Evolutionary conservation across 805 yeast genomes (phyloP), one percentile per base, ranked within the genome.

Genomic region (Metschnikowia noctiluminum): DNA sequence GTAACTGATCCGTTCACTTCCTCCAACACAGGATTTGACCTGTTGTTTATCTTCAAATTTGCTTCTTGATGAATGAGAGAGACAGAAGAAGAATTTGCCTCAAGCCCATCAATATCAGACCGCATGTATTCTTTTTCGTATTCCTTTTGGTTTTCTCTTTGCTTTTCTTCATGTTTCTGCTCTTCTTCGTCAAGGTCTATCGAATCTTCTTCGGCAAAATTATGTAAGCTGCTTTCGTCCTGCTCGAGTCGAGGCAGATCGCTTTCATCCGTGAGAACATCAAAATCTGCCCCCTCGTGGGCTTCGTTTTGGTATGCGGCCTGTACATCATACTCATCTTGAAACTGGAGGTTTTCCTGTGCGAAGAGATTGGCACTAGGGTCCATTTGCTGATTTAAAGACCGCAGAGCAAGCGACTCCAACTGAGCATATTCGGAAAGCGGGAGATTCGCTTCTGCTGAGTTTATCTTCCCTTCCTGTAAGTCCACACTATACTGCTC

Each of bases 341-440:
- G 41, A 36, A 37, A 37, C 1, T 30, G 36, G 13, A 31, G 11
- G 35, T 44, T 44, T 26, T 44, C 42, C 32, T 32, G 28, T 6
- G 14, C 43, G 28, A 39, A 40, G 35, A 40, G 35, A 28, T 45
- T 45, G 40, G 43, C 43, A 16, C 48, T 45, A 12, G 41, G 14
- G 2, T 16, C 9, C 28, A 10, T 15, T 21, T 37, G 28, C 6
- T 28, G 42, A 13, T 28, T 13, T 6, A 28, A 30, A 35, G 15
- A 14, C 15, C 7, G 14, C 14, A 9, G 38, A 12, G 38, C 38
- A 9, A 30, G 32, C 32, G 32, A 30, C 10, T 12, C 32, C 32
- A 30, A 30, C 32, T 30, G 32, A 9, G 32, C 32, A 9, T 10
- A 30, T 10, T 30, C 32, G 32, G 10, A 10, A 30, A 30, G 32